These are phyloP conservation scores for Hymenoscyphus infarciens DNA, from an alignment of 2,329 filamentous ascomycete species.

Conservation along the genomic window DNA sequence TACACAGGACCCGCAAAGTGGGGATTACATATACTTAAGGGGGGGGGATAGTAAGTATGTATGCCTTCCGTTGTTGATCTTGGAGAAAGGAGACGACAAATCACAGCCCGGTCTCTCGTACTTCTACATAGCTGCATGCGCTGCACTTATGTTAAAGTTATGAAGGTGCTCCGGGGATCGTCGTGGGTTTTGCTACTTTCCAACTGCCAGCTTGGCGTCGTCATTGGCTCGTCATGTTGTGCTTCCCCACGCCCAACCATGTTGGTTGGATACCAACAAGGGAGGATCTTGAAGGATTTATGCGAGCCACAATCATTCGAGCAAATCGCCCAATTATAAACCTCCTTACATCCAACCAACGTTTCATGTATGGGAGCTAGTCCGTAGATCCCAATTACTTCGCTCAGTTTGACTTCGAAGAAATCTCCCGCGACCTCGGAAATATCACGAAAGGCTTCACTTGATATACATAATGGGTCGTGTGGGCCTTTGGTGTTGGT, in stretches of 20 bases:
- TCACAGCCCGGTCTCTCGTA: neutral
- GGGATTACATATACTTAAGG: too few species aligned
- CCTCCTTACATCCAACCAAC: neutral
- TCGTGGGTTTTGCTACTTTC: neutral
- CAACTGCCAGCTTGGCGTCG: neutral
- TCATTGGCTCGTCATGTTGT: neutral
- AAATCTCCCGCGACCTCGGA: too few species aligned
- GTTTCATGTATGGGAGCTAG: neutral
- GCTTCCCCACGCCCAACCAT: neutral
- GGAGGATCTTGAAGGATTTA: neutral
- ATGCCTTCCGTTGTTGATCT: neutral
- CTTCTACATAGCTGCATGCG: too few species aligned
- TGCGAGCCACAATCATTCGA: neutral
- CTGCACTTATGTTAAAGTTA: too few species aligned
- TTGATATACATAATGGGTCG: constrained; percentile 2
- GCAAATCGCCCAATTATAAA: neutral
- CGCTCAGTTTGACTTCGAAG: neutral
- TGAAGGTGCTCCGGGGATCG: neutral
- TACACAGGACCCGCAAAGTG: too few species aligned
- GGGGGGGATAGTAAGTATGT: too few species aligned
- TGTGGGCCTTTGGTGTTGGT: neutral
- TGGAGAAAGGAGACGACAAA: neutral
- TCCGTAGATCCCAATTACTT: neutral
- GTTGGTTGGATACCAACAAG: neutral
- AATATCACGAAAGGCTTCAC: neutral